Evolutionary conservation across 371 early-diverging fungal genomes (phyloP).

Genomic region (Rhizopus delemar): DNA sequence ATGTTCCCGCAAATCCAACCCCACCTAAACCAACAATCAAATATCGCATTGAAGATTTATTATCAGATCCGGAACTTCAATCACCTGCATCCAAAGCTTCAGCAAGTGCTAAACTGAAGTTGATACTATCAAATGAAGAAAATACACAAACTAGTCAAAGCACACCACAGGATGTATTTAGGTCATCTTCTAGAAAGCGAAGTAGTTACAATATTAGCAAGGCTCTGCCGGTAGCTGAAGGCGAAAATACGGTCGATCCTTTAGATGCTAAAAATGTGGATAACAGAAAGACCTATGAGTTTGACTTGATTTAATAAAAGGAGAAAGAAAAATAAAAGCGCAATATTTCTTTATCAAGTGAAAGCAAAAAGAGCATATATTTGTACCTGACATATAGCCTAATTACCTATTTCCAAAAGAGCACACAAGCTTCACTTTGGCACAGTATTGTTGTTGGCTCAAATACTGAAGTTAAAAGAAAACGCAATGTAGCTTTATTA

Average conservation of each 20-base stretch:
- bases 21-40: conserved; percentile 36
- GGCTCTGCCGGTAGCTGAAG: neutral
- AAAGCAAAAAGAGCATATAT: too few species aligned
- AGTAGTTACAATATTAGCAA: conserved; percentile 21
- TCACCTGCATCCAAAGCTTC: conserved; percentile 11
- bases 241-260: conserved; percentile 25
- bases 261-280: conserved; percentile 37
- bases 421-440: too few species aligned
- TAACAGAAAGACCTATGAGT: conserved; percentile 28
- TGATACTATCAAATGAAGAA: conserved; percentile 24
- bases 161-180: neutral
- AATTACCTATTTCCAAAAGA: too few species aligned
- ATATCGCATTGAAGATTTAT: conserved; percentile 46
- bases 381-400: too few species aligned
- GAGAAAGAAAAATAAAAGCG: neutral
- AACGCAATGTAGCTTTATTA: too few species aligned
- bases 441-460: too few species aligned
- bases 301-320: conserved; percentile 20
- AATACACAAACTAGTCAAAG: neutral
- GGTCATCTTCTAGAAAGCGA: conserved; percentile 16
- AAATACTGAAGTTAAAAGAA: too few species aligned
- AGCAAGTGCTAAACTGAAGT: conserved; percentile 31
- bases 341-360: too few species aligned
- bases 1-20: conserved; percentile 28
- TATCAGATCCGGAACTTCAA: conserved; percentile 42